Conservation (phyloP, 306 rosid genomes). For the Phaseolus lunatus region DNA sequence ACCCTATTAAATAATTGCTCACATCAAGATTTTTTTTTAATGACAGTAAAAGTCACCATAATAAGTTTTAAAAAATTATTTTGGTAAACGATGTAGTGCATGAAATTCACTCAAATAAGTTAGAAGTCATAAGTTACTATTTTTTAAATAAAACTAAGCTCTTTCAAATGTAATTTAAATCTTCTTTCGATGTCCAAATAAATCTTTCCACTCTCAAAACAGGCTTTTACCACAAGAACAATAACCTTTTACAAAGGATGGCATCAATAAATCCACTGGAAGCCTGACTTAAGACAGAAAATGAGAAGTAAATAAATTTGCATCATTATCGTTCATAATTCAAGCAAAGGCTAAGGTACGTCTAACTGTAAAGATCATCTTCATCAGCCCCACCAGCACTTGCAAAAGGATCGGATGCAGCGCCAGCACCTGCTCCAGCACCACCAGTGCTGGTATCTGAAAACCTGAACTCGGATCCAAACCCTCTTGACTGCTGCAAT, state of each 20-base stretch:
- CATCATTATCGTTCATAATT: background rate
- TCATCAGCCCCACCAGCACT: constrained; percentile 83
- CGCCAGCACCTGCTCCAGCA: constrained; percentile 15
- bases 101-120: background rate
- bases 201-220: constrained; percentile 19
- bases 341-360: background rate
- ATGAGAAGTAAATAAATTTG: constrained; percentile 37
- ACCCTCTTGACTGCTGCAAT: constrained; percentile 98
- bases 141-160: constrained; percentile 3
- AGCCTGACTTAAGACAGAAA: constrained; percentile 38
- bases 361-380: constrained; percentile 92
- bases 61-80: background rate
- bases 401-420: constrained; percentile 80
- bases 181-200: background rate
- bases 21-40: background rate
- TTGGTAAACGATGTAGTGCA: background rate
- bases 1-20: too few relatives aligned
- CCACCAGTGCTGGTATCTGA: constrained; percentile 56
- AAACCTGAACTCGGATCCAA: constrained; percentile 89
- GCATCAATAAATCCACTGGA: constrained; percentile 41
- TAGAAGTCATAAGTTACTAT: background rate
- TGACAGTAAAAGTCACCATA: too few relatives aligned
- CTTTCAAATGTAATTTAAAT: background rate
- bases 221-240: constrained; percentile 40
- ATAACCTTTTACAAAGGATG: constrained; percentile 35